Evolutionary conservation across 75 land plant genomes (phyloP).

Genomic region (Ceratopteris richardii): DNA sequence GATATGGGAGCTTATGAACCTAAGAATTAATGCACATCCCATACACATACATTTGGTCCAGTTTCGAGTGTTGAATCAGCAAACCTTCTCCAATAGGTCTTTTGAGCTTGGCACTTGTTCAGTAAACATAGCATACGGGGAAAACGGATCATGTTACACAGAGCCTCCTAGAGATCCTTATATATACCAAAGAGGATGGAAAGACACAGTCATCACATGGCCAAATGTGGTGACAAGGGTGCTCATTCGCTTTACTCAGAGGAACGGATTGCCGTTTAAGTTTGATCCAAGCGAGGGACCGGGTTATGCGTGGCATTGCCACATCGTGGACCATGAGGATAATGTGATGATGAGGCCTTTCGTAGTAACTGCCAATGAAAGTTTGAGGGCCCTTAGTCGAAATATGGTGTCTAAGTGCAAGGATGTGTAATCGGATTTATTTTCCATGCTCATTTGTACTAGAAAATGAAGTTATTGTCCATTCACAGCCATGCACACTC

Average conservation of each 20-base stretch:
- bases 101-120: neutral
- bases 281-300: conserved; percentile 31
- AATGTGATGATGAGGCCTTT: conserved; percentile 38
- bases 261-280: conserved; percentile 14
- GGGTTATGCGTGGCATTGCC: conserved; percentile 37
- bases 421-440: no score
- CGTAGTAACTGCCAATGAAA: no score
- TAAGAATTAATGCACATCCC: conserved; percentile 23
- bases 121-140: neutral
- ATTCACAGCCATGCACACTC: no score
- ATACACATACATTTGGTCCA: conserved; percentile 28
- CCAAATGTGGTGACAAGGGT: conserved; percentile 19
- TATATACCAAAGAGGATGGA: conserved; percentile 23
- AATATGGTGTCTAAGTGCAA: no score
- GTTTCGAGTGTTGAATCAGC: conserved; percentile 8
- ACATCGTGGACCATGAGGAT: conserved; percentile 40
- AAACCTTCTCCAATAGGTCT: neutral
- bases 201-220: conserved; percentile 27
- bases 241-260: no score
- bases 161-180: no score
- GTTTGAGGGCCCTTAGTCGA: no score
- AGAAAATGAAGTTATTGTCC: no score
- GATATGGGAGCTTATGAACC: conserved; percentile 29
- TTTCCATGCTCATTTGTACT: no score
- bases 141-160: neutral